Conservation (phyloP, 805 yeast species). For the Komagataella pseudopastoris region DNA sequence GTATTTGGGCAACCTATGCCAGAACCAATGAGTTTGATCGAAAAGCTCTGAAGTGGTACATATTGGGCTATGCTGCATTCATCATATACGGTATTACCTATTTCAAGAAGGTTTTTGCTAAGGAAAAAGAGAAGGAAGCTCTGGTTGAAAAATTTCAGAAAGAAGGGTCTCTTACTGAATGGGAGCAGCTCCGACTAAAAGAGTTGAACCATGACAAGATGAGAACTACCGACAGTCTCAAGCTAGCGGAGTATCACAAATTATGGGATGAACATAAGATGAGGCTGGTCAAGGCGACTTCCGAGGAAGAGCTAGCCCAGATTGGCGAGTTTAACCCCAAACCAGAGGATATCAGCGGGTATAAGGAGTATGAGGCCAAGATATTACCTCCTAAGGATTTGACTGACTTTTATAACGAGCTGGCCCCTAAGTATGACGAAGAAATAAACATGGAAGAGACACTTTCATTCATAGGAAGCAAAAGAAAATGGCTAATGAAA, state of each 20-base stretch:
- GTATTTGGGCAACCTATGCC: constrained; percentile 39
- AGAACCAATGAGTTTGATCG: constrained; percentile 46
- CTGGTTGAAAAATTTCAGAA: constrained; percentile 15
- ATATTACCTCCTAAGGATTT: constrained; percentile 71
- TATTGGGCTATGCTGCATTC: constrained; percentile 45
- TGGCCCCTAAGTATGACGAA: constrained; percentile 71
- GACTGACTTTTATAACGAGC: constrained; percentile 59
- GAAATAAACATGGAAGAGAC: constrained; percentile 68
- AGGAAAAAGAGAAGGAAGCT: constrained; percentile 43
- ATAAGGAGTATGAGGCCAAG: constrained; percentile 17
- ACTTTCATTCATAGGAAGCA: constrained; percentile 42
- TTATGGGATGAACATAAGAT: constrained; percentile 23
- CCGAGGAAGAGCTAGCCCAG: constrained; percentile 8
- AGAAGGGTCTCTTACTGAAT: constrained; percentile 37
- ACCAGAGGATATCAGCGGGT: constrained; percentile 17
- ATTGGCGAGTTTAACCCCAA: constrained; percentile 19
- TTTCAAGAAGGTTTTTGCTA: constrained; percentile 51
- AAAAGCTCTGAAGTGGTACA: constrained; percentile 47
- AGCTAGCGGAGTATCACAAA: constrained; percentile 43
- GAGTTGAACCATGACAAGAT: constrained; percentile 42
- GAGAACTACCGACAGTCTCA: constrained; percentile 51
- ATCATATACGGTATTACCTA: constrained; percentile 46
- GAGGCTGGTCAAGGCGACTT: constrained; percentile 3
- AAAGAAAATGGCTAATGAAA: constrained; percentile 68
- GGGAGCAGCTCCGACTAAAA: constrained; percentile 48